Conservation (phyloP, 306 rosid species). For the Cyamopsis tetragonoloba region DNA sequence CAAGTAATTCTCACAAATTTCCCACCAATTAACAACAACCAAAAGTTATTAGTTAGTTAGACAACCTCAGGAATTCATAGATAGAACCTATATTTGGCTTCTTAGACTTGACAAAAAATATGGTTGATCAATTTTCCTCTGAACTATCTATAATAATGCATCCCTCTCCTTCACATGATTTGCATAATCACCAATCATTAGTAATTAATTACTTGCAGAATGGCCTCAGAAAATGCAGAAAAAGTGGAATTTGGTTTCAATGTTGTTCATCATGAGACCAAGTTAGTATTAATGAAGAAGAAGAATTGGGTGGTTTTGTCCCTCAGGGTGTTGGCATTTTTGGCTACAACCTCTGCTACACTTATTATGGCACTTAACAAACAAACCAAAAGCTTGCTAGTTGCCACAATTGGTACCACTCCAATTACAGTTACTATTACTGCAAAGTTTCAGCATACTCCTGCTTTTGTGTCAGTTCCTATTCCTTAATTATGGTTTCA, state of each 20-base stretch:
- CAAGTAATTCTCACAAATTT: constrained; percentile 10
- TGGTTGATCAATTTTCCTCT: constrained; percentile 14
- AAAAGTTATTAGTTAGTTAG: constrained; percentile 39
- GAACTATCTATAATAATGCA: constrained; percentile 26
- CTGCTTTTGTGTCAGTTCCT: constrained; percentile 72
- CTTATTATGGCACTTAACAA: constrained; percentile 70
- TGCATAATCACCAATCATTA: neutral
- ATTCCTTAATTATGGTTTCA: neutral
- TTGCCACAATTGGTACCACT: constrained; percentile 72
- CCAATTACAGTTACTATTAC: constrained; percentile 41
- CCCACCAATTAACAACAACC: constrained; percentile 53
- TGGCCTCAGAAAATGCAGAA: constrained; percentile 49
- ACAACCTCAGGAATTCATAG: constrained; percentile 45
- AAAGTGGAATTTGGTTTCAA: constrained; percentile 22
- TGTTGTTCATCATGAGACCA: neutral
- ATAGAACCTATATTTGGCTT: constrained; percentile 28
- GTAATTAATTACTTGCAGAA: constrained; percentile 12
- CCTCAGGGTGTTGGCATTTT: constrained; percentile 46
- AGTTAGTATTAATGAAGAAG: too few species aligned
- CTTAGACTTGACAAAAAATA: constrained; percentile 34
- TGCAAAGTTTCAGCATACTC: constrained; percentile 71
- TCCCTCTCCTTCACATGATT: neutral
- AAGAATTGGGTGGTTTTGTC: constrained; percentile 39
- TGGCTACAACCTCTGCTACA: constrained; percentile 69
- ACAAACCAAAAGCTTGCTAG: constrained; percentile 58